phyloP scores from a whole-genome alignment of 352 stramenopile species.

The Phytophthora constricta region DNA sequence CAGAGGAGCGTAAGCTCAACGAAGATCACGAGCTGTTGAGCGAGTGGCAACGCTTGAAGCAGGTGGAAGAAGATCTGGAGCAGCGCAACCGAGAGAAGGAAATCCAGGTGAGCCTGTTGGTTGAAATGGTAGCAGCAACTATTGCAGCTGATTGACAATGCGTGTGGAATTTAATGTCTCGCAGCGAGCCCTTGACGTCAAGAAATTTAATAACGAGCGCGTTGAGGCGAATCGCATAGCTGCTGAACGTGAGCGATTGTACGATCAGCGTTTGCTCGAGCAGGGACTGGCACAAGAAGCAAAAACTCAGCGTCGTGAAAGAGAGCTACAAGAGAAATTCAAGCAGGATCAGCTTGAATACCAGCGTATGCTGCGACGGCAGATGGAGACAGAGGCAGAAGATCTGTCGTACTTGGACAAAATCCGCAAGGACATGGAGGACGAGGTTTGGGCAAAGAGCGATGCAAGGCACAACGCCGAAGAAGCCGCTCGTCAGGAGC shows the following conservation, averaged over 20 bases:
- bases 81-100: slow-evolving; percentile 57
- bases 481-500: slow-evolving; percentile 71
- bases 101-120: slow-evolving; percentile 38
- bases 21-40: slow-evolving; percentile 63
- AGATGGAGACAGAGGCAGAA: slow-evolving; percentile 80
- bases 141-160: background rate
- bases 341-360: slow-evolving; percentile 79
- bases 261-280: slow-evolving; percentile 66
- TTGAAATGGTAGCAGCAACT: background rate
- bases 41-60: slow-evolving; percentile 67
- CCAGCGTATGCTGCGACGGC: slow-evolving; percentile 71
- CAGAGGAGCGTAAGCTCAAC: slow-evolving; percentile 44
- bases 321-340: slow-evolving; percentile 69
- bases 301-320: slow-evolving; percentile 60
- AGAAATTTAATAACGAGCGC: slow-evolving; percentile 76
- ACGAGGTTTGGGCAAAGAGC: slow-evolving; percentile 76
- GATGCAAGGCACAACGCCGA: slow-evolving; percentile 77
- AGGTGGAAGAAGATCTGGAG: slow-evolving; percentile 72
- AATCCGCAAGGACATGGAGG: slow-evolving; percentile 84
- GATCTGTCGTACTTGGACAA: slow-evolving; percentile 70
- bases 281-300: slow-evolving; percentile 67
- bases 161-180: background rate
- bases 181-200: slow-evolving; percentile 72
- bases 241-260: slow-evolving; percentile 66
- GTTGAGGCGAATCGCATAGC: slow-evolving; percentile 50